Conservation (phyloP, 306 rosid species). For the Pyrus pyrifolia region DNA sequence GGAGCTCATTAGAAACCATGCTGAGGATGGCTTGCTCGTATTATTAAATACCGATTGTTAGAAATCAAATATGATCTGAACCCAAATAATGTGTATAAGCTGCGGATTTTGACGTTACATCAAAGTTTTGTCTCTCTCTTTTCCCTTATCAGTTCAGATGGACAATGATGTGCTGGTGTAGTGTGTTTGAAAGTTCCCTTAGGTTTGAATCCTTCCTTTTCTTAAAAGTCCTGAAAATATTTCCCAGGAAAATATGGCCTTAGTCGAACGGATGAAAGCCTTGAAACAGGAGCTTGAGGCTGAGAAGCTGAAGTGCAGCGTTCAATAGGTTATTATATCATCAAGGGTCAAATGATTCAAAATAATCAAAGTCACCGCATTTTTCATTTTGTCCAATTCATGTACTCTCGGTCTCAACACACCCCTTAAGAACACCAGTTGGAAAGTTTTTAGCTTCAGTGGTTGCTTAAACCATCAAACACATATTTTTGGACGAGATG, state of each 20-base stretch:
- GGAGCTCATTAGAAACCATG: neutral
- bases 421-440: neutral
- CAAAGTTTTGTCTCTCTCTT: neutral
- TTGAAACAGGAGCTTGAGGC: constrained; percentile 49
- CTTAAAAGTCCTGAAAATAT: constrained; percentile 13
- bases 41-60: neutral
- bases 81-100: neutral
- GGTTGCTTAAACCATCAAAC: neutral
- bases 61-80: neutral
- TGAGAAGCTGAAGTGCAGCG: constrained; percentile 44
- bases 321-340: constrained; percentile 14
- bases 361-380: neutral
- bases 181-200: neutral
- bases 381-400: neutral
- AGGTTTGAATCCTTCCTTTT: constrained; percentile 1
- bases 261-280: constrained; percentile 43
- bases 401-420: neutral
- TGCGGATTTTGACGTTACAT: neutral
- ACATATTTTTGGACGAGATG: neutral
- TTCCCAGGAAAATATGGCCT: constrained; percentile 47
- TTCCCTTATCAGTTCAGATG: neutral
- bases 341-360: neutral
- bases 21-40: neutral
- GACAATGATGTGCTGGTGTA: neutral
- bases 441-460: constrained; percentile 7